A percentile compares a stretch with the other conserved stretches of the same genome.
These are phyloP conservation scores for Punica granatum DNA, from an alignment of 345 rosid genomes.

Conservation along the genomic window DNA sequence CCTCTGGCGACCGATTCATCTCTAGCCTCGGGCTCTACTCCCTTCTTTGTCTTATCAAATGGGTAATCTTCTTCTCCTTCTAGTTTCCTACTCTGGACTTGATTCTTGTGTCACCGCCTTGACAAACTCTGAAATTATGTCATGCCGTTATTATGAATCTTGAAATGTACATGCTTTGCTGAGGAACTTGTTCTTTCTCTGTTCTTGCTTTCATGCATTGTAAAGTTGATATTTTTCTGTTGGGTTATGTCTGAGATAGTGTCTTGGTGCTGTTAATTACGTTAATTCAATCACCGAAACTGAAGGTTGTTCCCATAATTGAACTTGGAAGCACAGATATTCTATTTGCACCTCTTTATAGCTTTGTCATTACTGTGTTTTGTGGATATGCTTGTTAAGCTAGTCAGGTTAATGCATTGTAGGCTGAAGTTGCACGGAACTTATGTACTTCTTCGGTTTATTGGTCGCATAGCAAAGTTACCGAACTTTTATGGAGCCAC, in stretches of 20 bases:
- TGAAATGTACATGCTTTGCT: neutral
- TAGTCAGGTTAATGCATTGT: neutral
- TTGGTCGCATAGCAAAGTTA: constrained; percentile 44
- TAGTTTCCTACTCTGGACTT: neutral
- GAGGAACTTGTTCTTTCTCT: neutral
- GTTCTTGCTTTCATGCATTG: neutral
- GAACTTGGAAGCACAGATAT: neutral
- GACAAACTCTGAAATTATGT: neutral
- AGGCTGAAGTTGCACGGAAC: constrained; percentile 57
- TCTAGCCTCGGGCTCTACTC: constrained; percentile 24
- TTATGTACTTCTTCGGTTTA: constrained; percentile 47
- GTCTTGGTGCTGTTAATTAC: neutral
- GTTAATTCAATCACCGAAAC: neutral
- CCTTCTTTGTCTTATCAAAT: constrained; percentile 40
- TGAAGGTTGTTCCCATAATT: neutral
- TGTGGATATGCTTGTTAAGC: neutral
- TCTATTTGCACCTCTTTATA: neutral
- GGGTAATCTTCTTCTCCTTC: constrained; percentile 36
- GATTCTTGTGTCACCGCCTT: neutral
- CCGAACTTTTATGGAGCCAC: constrained; percentile 42
- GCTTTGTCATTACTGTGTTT: neutral
- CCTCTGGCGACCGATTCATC: constrained; percentile 19
- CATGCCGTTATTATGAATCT: too few relatives aligned
- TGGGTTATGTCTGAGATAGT: neutral
- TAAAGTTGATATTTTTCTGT: neutral